These are phyloP conservation scores for Polyplosphaeria fusca DNA, from an alignment of 495 filamentous ascomycete genomes.

Conservation along the genomic window DNA sequence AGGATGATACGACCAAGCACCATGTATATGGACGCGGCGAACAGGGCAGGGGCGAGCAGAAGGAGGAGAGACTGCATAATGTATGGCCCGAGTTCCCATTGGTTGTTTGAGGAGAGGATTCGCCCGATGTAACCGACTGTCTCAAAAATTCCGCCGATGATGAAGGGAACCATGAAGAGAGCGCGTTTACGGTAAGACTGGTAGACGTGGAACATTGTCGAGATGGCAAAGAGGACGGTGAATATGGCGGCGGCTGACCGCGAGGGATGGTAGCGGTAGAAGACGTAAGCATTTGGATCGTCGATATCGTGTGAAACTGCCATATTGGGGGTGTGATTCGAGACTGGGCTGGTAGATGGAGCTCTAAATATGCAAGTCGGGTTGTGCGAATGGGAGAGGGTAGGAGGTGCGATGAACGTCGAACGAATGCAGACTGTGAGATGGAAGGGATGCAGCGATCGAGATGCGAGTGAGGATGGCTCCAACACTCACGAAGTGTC, in stretches of 20 bases:
- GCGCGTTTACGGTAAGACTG: constrained; percentile 46
- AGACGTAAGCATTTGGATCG: neutral
- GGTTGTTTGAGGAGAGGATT: constrained; percentile 26
- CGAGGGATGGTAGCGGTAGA: constrained; percentile 53
- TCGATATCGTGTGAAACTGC: neutral
- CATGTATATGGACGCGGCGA: constrained; percentile 50
- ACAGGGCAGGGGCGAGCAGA: constrained; percentile 46
- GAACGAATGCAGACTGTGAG: too few species aligned
- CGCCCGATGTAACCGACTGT: constrained; percentile 48
- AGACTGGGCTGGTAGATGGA: too few species aligned
- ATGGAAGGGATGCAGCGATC: too few species aligned
- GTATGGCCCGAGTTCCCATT: constrained; percentile 34
- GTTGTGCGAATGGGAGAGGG: too few species aligned
- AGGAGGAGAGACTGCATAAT: constrained; percentile 42
- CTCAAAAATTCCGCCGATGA: constrained; percentile 55
- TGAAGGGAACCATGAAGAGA: constrained; percentile 57
- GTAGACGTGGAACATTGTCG: constrained; percentile 46
- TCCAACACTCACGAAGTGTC: too few species aligned
- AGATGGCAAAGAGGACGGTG: constrained; percentile 47
- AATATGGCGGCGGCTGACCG: constrained; percentile 52
- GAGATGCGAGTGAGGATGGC: too few species aligned
- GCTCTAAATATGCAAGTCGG: too few species aligned
- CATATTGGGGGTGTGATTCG: too few species aligned
- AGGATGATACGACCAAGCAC: constrained; percentile 43
- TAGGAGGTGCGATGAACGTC: too few species aligned